Percentiles rank a stretch among this genome's conserved stretches.
Evolutionary conservation across 2,329 filamentous ascomycete species (phyloP).

Genomic region (Sporothrix phasma): DNA sequence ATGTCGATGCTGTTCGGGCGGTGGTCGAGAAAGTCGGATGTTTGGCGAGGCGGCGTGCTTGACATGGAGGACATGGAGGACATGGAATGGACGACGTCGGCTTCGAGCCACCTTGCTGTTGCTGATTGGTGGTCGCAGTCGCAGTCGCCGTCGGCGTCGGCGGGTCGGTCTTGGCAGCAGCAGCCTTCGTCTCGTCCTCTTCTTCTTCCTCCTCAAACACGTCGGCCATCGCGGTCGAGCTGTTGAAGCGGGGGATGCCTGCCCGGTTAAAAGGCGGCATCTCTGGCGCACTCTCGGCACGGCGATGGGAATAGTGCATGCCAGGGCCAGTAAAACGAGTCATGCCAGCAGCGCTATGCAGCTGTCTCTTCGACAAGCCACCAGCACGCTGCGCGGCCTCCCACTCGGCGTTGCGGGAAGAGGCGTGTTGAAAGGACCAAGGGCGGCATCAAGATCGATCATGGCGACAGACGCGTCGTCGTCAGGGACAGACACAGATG

Average conservation of each 20-base stretch:
- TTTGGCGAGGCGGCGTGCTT: not conserved
- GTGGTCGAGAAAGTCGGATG: not conserved
- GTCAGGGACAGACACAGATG: constrained; percentile 29
- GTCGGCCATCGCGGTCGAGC: constrained; percentile 68
- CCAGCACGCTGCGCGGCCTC: constrained; percentile 54
- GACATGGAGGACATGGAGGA: constrained; percentile 8
- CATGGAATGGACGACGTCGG: constrained; percentile 5
- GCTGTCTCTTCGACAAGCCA: constrained; percentile 50
- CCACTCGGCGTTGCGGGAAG: constrained; percentile 53
- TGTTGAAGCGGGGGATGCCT: constrained; percentile 52
- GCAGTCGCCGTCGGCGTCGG: not conserved
- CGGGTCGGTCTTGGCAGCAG: not conserved
- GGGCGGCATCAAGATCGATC: constrained; percentile 87
- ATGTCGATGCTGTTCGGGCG: constrained; percentile 19
- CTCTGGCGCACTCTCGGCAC: constrained; percentile 71
- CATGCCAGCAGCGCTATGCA: constrained; percentile 68
- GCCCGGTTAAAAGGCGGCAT: constrained; percentile 63
- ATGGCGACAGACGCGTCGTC: constrained; percentile 66
- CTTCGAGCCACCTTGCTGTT: not conserved
- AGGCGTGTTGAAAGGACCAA: constrained; percentile 85
- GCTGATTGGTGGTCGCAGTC: not conserved
- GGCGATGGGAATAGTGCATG: constrained; percentile 63
- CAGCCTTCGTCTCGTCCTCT: constrained; percentile 28
- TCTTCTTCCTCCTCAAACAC: constrained; percentile 82
- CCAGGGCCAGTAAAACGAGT: constrained; percentile 58